Percentiles rank a stretch among this genome's conserved stretches.
Conservation (phyloP, 139 green algal genomes). For the Limnomonas spitsbergensis region DNA sequence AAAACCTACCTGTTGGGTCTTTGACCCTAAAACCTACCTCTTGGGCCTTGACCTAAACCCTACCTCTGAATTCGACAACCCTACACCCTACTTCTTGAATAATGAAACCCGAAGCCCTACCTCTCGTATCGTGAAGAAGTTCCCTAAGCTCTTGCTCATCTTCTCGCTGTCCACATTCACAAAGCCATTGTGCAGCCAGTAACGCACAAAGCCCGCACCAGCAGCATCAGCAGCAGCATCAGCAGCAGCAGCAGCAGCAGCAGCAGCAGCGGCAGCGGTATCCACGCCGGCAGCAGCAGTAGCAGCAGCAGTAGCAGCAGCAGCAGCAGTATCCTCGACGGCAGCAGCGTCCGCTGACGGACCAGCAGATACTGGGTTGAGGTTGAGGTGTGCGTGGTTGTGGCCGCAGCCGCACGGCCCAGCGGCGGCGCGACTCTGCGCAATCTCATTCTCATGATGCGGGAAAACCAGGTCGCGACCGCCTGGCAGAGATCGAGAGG, state of each 20-base stretch:
- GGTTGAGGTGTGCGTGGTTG: neutral
- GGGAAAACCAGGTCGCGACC: slow-evolving; percentile 84
- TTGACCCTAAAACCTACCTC: no score
- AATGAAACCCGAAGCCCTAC: no score
- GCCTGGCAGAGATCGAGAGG: no score
- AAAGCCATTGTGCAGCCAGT: slow-evolving; percentile 96
- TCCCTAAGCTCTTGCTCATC: slow-evolving; percentile 96
- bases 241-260: neutral
- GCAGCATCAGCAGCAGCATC: neutral
- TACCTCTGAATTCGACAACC: no score
- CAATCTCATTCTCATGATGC: slow-evolving; percentile 98
- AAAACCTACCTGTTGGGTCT: no score
- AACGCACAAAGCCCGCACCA: slow-evolving; percentile 67
- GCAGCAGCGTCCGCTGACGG: neutral
- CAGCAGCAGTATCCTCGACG: no score
- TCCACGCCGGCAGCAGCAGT: neutral
- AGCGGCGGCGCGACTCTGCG: slow-evolving; percentile 60
- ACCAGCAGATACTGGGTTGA: neutral
- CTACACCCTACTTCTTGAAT: no score
- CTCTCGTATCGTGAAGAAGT: slow-evolving; percentile 96
- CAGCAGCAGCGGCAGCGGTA: neutral
- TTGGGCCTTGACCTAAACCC: no score
- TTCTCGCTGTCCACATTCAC: slow-evolving; percentile 95
- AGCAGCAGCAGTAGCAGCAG: neutral
- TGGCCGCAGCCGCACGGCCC: slow-evolving; percentile 23